phyloP scores from a whole-genome alignment of 1,284 basidiomycete genomes.

The Stygiomarasmius scandens region DNA sequence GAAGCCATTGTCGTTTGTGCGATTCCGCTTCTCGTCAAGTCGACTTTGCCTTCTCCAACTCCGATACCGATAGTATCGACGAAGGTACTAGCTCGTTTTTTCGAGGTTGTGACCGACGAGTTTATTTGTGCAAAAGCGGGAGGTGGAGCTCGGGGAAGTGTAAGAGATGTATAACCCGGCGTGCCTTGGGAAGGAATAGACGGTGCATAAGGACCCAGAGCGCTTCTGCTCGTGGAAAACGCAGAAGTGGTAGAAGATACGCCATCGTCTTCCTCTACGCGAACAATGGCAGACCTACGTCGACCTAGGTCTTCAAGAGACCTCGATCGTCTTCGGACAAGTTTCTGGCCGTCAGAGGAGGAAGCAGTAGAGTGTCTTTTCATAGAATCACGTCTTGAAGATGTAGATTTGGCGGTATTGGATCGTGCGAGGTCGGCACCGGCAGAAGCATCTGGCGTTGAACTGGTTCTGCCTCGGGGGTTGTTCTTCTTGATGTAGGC shows the following conservation, averaged over 20 bases:
- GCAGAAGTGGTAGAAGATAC: background rate
- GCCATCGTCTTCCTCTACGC: background rate
- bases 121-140: slow-evolving; percentile 27
- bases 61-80: slow-evolving; percentile 9
- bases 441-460: background rate
- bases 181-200: slow-evolving; percentile 55
- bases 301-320: slow-evolving; percentile 10
- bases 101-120: slow-evolving; percentile 5
- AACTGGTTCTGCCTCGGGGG: background rate
- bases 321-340: slow-evolving; percentile 6
- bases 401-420: background rate
- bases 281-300: background rate
- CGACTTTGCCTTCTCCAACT: slow-evolving; percentile 51
- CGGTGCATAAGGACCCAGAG: slow-evolving; percentile 15
- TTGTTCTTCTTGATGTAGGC: background rate
- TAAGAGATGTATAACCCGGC: slow-evolving; percentile 69
- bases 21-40: slow-evolving; percentile 73
- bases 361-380: slow-evolving; percentile 11
- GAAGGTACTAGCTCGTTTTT: slow-evolving; percentile 12
- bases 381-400: background rate
- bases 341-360: background rate
- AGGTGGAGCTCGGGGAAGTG: slow-evolving; percentile 65
- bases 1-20: slow-evolving; percentile 87
- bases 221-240: background rate
- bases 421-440: background rate